phyloP scores from a whole-genome alignment of 305 asterid species.

The Salvia sclarea region DNA sequence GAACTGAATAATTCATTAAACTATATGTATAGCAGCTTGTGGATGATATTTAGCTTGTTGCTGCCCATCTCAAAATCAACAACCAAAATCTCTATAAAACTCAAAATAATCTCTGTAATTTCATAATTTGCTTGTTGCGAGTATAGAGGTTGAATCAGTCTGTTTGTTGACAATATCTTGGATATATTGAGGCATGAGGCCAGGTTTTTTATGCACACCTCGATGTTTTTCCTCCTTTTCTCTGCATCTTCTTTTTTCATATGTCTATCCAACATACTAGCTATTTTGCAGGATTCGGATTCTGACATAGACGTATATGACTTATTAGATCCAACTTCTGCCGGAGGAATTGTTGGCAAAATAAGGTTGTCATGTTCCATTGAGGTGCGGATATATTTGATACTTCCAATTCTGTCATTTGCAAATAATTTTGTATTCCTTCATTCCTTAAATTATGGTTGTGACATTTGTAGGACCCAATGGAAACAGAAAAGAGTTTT shows the following conservation, averaged over 20 bases:
- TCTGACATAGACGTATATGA: slow-evolving; percentile 58
- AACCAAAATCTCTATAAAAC: background rate
- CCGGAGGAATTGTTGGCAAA: slow-evolving; percentile 61
- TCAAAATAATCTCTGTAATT: background rate
- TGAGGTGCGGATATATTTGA: slow-evolving; percentile 58
- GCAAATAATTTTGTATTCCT: slow-evolving; percentile 14
- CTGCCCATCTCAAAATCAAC: background rate
- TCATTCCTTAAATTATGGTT: slow-evolving; percentile 34
- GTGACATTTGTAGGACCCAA: slow-evolving; percentile 71
- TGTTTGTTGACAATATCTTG: too few relatives aligned
- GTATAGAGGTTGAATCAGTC: too few relatives aligned
- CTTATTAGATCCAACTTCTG: slow-evolving; percentile 68
- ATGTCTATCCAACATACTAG: too few relatives aligned
- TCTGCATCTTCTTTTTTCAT: background rate
- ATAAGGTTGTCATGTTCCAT: slow-evolving; percentile 80
- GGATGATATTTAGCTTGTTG: background rate
- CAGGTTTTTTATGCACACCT: too few relatives aligned
- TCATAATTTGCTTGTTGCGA: background rate
- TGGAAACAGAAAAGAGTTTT: slow-evolving; percentile 84
- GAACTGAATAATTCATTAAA: slow-evolving; percentile 20
- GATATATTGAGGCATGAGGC: too few relatives aligned
- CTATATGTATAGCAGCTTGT: background rate
- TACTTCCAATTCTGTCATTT: slow-evolving; percentile 16
- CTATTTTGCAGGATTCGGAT: slow-evolving; percentile 65
- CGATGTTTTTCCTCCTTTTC: background rate